Evolutionary conservation across 176 grass and related monocot genomes (phyloP), one percentile per base, ranked within the genome.

Genomic region (Thalia dealbata): DNA sequence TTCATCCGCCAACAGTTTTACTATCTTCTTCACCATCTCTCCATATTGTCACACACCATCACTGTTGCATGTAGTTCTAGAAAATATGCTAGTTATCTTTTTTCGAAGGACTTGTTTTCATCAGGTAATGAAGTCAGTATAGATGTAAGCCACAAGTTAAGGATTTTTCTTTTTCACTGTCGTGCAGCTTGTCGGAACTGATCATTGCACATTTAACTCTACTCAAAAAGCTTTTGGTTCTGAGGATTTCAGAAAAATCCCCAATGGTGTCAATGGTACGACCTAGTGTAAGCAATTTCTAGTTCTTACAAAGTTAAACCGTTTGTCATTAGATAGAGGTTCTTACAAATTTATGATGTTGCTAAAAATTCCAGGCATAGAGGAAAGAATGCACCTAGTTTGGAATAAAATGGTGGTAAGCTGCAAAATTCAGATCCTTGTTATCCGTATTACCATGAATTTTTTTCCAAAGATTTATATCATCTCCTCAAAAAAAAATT

Each of bases 401-500:
- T 97, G 95, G 95, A 87, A 97, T 25, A 89, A 41, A 38, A 91
- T 97, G 95, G 95, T 92, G 95, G 95, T 97, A 92, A 81, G 95
- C 61, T 62, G 14, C 29, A 48, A 55, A 45, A 70, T 30, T 55
- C 44, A 72, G 78, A 50, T 69, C 32, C 61, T 24, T 38, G 68
- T 1, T 58, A 14, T 41, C 4, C 1, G 1, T 13, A 71, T 68
- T 77, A 3, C 5, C 9, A 52, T 79, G 26, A 69, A 50, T 71
- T 28, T 70, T 48, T 80, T 38, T 70, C 54, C 52, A 43, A 35
- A 71, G 48, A 66, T 73, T 70, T 14, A 76, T 61, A 12, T 86
- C 24, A 82, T 59, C 52, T 76, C 72, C 26, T 73, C 72, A 73
- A 50, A n/a, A n/a, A n/a, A n/a, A n/a, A 50, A 69, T 30, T 12